Conservation (phyloP, 1,284 basidiomycete genomes). For the Cutaneotrichosporon sp. region DNA sequence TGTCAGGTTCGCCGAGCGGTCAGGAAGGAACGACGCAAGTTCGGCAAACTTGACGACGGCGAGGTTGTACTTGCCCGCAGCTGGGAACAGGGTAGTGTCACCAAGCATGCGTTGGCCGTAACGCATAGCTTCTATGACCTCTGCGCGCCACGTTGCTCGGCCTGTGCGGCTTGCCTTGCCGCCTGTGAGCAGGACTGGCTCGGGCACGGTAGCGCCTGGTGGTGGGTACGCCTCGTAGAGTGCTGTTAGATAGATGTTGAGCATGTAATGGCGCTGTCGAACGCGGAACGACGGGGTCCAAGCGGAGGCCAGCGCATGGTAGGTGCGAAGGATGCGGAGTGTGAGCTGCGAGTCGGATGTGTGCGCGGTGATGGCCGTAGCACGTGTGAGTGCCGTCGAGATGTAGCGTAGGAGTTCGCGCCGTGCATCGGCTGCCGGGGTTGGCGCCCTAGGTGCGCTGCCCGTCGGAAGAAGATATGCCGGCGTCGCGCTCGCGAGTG, state of each 20-base stretch:
- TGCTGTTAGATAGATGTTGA: constrained; percentile 65
- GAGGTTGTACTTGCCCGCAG: constrained; percentile 71
- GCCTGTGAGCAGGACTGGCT: constrained; percentile 22
- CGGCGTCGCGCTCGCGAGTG: constrained; percentile 14
- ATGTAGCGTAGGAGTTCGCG: constrained; percentile 42
- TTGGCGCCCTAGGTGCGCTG: not conserved
- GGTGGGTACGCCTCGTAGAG: constrained; percentile 54
- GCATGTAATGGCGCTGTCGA: constrained; percentile 63
- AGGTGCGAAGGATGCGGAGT: constrained; percentile 59
- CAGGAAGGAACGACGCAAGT: constrained; percentile 68
- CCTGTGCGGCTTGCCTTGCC: constrained; percentile 33
- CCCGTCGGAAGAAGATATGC: constrained; percentile 23
- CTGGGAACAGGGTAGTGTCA: constrained; percentile 69
- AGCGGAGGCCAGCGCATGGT: constrained; percentile 58
- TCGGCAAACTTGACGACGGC: constrained; percentile 81
- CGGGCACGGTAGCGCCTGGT: constrained; percentile 12
- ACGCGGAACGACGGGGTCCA: constrained; percentile 73
- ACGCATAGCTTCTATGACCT: constrained; percentile 60
- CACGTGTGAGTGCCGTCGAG: constrained; percentile 41
- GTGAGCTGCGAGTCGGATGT: constrained; percentile 12
- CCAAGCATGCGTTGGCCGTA: constrained; percentile 64
- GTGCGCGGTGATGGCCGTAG: constrained; percentile 48
- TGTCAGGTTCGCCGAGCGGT: constrained; percentile 52
- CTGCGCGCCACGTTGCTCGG: constrained; percentile 58
- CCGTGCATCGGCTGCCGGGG: constrained; percentile 29